Percentiles rank a stretch among this genome's conserved stretches.
Conservation (phyloP, 2,329 filamentous ascomycete genomes). For the Colletotrichum falcatum region DNA sequence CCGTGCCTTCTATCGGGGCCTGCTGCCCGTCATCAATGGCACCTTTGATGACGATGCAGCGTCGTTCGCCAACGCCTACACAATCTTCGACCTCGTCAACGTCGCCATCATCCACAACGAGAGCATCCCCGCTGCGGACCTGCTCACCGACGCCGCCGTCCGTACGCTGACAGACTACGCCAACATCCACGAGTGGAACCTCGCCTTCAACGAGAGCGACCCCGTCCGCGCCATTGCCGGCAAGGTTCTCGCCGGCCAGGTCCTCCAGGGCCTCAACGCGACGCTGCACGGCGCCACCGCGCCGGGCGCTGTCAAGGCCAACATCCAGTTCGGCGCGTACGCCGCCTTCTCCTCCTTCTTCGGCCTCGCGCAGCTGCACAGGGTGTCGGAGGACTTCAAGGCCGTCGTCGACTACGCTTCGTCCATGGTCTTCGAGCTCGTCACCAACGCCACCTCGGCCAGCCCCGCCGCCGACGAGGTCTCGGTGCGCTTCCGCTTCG, state of each 20-base stretch:
- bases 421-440: slow-evolving; percentile 82
- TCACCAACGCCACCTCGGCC: slow-evolving; percentile 64
- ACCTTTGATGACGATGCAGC: slow-evolving; percentile 60
- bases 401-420: slow-evolving; percentile 88
- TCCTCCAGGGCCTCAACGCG: slow-evolving; percentile 64
- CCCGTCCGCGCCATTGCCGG: slow-evolving; percentile 69
- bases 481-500: slow-evolving; percentile 70
- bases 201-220: slow-evolving; percentile 84
- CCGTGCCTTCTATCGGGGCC: slow-evolving; percentile 67
- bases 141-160: slow-evolving; percentile 71
- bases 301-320: slow-evolving; percentile 60
- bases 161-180: slow-evolving; percentile 78
- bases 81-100: slow-evolving; percentile 72
- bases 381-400: slow-evolving; percentile 71
- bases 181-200: slow-evolving; percentile 82
- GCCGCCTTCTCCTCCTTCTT: slow-evolving; percentile 73
- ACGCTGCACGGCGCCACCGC: slow-evolving; percentile 56
- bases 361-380: slow-evolving; percentile 65
- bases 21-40: slow-evolving; percentile 67
- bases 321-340: slow-evolving; percentile 71
- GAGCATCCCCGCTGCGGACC: slow-evolving; percentile 67
- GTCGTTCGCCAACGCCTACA: slow-evolving; percentile 70
- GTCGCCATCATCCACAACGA: slow-evolving; percentile 71
- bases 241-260: slow-evolving; percentile 67
- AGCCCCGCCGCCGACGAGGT: slow-evolving; percentile 61